phyloP scores from a whole-genome alignment of 106 monocot species.

The Ottelia alismoides region DNA sequence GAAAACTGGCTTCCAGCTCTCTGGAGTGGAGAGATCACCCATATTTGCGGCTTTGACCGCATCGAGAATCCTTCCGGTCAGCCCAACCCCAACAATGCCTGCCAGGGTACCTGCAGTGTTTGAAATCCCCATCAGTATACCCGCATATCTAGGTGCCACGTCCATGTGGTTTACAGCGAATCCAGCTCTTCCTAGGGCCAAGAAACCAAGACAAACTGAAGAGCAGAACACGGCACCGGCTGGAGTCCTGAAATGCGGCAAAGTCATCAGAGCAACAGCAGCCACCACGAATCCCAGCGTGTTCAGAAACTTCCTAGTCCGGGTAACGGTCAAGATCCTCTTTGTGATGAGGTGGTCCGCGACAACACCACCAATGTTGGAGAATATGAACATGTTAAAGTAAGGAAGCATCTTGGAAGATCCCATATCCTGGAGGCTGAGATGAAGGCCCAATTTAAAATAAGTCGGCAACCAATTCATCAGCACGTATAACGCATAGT shows the following conservation, averaged over 20 bases:
- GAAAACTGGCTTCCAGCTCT: constrained; percentile 79
- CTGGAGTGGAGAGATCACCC: constrained; percentile 51
- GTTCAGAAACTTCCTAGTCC: constrained; percentile 69
- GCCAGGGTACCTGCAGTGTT: constrained; percentile 95
- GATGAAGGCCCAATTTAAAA: constrained; percentile 65
- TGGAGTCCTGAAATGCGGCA: constrained; percentile 51
- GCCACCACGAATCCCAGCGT: constrained; percentile 60
- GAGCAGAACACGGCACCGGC: constrained; percentile 55
- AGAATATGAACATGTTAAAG: constrained; percentile 90
- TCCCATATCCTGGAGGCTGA: constrained; percentile 93
- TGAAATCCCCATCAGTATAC: constrained; percentile 95
- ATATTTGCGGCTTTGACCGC: constrained; percentile 32
- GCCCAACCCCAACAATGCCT: constrained; percentile 83
- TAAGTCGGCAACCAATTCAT: constrained; percentile 99
- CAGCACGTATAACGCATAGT: constrained; percentile 84
- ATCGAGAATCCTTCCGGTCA: constrained; percentile 88
- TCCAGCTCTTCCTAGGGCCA: constrained; percentile 92
- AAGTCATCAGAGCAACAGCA: constrained; percentile 52
- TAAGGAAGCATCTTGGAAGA: constrained; percentile 93
- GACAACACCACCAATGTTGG: constrained; percentile 70
- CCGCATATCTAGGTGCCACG: constrained; percentile 87
- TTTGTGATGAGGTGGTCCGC: constrained; percentile 77
- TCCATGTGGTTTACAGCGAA: constrained; percentile 98
- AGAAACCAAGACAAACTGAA: constrained; percentile 69
- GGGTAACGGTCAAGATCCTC: constrained; percentile 47